phyloP scores from a whole-genome alignment of 2,329 filamentous ascomycete species.

The Cladosporium cucumerinum region DNA sequence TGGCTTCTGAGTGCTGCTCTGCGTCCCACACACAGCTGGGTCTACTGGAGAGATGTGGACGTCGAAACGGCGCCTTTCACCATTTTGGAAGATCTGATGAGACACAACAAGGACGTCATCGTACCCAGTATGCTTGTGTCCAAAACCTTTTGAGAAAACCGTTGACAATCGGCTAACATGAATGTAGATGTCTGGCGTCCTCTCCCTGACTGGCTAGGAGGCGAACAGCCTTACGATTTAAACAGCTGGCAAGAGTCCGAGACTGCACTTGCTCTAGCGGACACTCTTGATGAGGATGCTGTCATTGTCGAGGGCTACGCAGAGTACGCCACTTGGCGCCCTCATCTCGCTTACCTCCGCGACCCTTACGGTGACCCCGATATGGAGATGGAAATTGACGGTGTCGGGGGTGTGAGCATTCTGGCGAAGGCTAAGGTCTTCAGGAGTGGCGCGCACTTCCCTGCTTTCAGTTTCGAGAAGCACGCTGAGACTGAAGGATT shows the following conservation, averaged over 20 bases:
- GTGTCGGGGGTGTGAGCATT: constrained; percentile 95
- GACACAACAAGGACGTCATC: constrained; percentile 97
- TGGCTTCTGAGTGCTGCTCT: constrained; percentile 93
- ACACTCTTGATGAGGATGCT: constrained; percentile 93
- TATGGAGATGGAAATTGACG: constrained; percentile 99
- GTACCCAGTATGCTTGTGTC: constrained; percentile 80
- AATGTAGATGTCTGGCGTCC: constrained; percentile 80
- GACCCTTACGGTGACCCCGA: constrained; percentile 97
- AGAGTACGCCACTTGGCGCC: constrained; percentile 97
- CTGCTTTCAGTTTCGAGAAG: constrained; percentile 97
- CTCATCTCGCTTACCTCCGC: constrained; percentile 91
- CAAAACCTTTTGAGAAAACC: neutral
- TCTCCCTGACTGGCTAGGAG: constrained; percentile 97
- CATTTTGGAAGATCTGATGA: constrained; percentile 95
- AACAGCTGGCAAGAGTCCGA: constrained; percentile 99
- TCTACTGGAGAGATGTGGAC: constrained; percentile 98
- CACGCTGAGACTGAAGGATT: constrained; percentile 98
- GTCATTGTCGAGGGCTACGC: constrained; percentile 99
- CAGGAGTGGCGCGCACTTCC: constrained; percentile 91
- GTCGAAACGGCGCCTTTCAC: constrained; percentile 96
- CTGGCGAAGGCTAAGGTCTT: constrained; percentile 95
- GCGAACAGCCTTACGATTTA: constrained; percentile 95
- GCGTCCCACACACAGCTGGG: constrained; percentile 95
- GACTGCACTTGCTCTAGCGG: constrained; percentile 86
- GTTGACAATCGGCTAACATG: neutral